Conservation (phyloP, 78 protist species). For the Carpediemonas membranifera region DNA sequence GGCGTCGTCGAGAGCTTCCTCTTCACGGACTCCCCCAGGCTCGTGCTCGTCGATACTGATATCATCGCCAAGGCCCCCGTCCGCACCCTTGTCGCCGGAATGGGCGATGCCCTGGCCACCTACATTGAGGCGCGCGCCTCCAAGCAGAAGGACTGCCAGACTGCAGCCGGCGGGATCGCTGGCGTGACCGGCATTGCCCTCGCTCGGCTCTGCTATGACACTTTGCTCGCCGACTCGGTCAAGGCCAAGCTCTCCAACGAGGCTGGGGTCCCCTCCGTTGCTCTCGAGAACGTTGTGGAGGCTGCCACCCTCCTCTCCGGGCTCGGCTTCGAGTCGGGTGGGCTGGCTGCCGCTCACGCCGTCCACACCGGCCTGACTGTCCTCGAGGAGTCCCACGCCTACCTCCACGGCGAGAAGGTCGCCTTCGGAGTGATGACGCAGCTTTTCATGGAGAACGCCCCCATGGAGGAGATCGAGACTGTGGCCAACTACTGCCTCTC, state of each 20-base stretch:
- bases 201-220: constrained; percentile 3
- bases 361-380: constrained; percentile 9
- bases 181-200: background rate
- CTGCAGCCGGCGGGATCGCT: background rate
- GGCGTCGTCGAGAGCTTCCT: constrained; percentile 3
- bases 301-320: constrained; percentile 25
- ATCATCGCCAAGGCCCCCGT: constrained; percentile 12
- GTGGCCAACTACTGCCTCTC: background rate
- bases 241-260: background rate
- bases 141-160: background rate
- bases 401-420: constrained; percentile 33
- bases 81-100: constrained; percentile 11
- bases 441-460: constrained; percentile 2
- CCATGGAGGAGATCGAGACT: background rate
- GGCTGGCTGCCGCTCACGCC: constrained; percentile 29
- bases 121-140: constrained; percentile 12
- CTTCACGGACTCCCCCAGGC: background rate
- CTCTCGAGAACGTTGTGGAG: constrained; percentile 20
- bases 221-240: background rate
- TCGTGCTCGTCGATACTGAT: constrained; percentile 11
- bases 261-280: background rate
- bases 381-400: background rate
- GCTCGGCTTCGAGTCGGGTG: constrained; percentile 23
- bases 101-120: constrained; percentile 31
- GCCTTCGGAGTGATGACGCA: constrained; percentile 19